phyloP scores from a whole-genome alignment of 2,329 filamentous ascomycete genomes.

The Cytospora chrysosperma region DNA sequence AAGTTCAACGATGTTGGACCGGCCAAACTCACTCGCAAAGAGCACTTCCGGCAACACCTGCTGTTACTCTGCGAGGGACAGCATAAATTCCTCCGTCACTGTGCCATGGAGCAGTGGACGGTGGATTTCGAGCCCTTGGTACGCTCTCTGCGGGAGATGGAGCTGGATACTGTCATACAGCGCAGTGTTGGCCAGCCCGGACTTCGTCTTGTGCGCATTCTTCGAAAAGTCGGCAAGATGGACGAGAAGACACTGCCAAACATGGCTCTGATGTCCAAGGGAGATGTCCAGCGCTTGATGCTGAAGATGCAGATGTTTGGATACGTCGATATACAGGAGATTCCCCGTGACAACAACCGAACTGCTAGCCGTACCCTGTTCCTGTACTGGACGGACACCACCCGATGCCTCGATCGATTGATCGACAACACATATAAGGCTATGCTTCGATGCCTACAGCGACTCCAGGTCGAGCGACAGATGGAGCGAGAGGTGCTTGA shows the following conservation, averaged over 20 bases:
- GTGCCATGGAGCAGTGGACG: conserved; percentile 73
- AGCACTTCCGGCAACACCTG: conserved; percentile 71
- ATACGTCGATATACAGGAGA: conserved; percentile 88
- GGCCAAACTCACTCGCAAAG: conserved; percentile 47
- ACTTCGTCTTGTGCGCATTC: conserved; percentile 79
- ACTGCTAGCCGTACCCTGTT: conserved; percentile 83
- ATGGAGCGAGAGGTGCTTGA: conserved; percentile 71
- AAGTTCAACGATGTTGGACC: conserved; percentile 51
- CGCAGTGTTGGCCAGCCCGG: conserved; percentile 74
- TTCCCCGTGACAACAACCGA: conserved; percentile 82
- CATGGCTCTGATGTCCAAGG: conserved; percentile 78
- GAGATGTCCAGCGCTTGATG: conserved; percentile 81
- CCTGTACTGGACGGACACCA: conserved; percentile 85
- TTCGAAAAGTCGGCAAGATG: conserved; percentile 85
- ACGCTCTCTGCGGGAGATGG: conserved; percentile 67
- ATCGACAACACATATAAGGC: conserved; percentile 84
- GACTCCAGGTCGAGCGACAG: conserved; percentile 72
- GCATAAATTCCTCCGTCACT: conserved; percentile 66
- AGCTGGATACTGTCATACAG: conserved; percentile 79
- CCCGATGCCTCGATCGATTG: conserved; percentile 67
- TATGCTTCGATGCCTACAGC: conserved; percentile 82
- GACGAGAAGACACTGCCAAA: conserved; percentile 87
- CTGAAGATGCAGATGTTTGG: conserved; percentile 83
- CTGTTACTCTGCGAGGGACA: conserved; percentile 68
- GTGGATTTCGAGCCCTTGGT: conserved; percentile 78